These are phyloP conservation scores for Naganishia friedmannii DNA, from an alignment of 768 basidiomycete species.

Conservation along the genomic window DNA sequence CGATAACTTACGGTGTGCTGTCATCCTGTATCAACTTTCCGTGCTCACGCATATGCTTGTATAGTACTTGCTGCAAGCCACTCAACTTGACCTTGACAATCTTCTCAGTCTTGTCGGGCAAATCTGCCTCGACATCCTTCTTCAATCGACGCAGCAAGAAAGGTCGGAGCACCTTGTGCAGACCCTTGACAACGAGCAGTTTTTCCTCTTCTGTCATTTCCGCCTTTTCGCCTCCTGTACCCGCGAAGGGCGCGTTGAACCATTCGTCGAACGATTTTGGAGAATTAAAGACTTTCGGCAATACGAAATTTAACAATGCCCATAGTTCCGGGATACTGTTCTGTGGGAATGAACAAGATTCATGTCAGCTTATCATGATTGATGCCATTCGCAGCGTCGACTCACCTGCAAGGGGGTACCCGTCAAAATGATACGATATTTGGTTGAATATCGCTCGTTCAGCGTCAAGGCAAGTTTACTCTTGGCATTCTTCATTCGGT, in stretches of 20 bases:
- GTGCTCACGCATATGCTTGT: constrained; percentile 96
- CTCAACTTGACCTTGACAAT: constrained; percentile 96
- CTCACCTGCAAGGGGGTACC: constrained; percentile 81
- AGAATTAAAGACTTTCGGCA: constrained; percentile 95
- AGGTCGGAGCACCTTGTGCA: constrained; percentile 91
- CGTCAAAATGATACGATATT: constrained; percentile 87
- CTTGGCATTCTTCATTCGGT: constrained; percentile 95
- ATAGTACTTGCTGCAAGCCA: constrained; percentile 82
- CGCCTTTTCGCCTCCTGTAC: constrained; percentile 93
- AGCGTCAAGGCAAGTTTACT: constrained; percentile 85
- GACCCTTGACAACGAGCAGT: constrained; percentile 88
- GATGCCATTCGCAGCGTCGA: constrained; percentile 2
- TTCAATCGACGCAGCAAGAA: constrained; percentile 89
- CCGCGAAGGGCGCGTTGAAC: constrained; percentile 99
- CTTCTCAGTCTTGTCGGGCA: constrained; percentile 97
- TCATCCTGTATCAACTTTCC: constrained; percentile 74
- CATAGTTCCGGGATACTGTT: constrained; percentile 55
- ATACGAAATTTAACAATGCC: constrained; percentile 54
- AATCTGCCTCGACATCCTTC: constrained; percentile 92
- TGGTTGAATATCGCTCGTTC: constrained; percentile 85
- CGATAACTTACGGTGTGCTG: constrained; percentile 37
- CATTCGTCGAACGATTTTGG: constrained; percentile 99
- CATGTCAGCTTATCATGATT: constrained; percentile 57
- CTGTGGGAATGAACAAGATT: constrained; percentile 43
- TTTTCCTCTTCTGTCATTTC: constrained; percentile 99